Evolutionary conservation across 2,329 filamentous ascomycete species (phyloP), one percentile per base, ranked within the genome.

Genomic region (Colletotrichum gloeosporioides): DNA sequence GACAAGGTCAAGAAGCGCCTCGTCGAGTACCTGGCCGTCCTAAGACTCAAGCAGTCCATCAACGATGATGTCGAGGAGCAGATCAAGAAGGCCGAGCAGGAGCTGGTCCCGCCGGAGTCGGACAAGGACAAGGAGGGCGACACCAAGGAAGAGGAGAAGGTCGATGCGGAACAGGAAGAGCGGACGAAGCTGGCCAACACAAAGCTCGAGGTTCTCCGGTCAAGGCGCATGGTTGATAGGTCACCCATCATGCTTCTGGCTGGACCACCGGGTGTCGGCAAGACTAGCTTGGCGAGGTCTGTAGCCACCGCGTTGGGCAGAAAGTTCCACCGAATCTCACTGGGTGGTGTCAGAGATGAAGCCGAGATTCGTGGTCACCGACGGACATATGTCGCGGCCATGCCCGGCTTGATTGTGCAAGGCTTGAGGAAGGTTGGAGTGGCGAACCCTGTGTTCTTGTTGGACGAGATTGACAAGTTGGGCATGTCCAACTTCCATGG

Each of bases 391-490:
- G 97, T 99, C 75, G 97, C 97, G 27, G 97, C 97, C n/a, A 98
- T 99, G 96, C 97, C 97, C 12, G 97, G 97, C 70, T 89, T 99
- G 71, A 94, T 99, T 75, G 96, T 99, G 34, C 96, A 96, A 83
- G 97, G 96, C 0, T 84, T 99, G 71, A 96, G 97, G 87, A 99
- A 99, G 87, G 96, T 98, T 36, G 96, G 96, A 63, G 96, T 99
- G 25, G 92, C 95, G 4, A 99, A 99, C 82, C 97, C 97, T 0
- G 96, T 99, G 73, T 95, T 99, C 86, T 87, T 99, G 62, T 92
- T 99, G 15, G 97, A 99, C 82, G 97, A 99, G 87, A 98, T 99
- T 80, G 97, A 99, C 89, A 99, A 99, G 89, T 91, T 99, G 77
- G 96, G 96, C 78, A 93, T 93, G 75, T 93, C 95, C 44, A 99